phyloP scores from a whole-genome alignment of 208 protist genomes.

The Leishmania turanica region DNA sequence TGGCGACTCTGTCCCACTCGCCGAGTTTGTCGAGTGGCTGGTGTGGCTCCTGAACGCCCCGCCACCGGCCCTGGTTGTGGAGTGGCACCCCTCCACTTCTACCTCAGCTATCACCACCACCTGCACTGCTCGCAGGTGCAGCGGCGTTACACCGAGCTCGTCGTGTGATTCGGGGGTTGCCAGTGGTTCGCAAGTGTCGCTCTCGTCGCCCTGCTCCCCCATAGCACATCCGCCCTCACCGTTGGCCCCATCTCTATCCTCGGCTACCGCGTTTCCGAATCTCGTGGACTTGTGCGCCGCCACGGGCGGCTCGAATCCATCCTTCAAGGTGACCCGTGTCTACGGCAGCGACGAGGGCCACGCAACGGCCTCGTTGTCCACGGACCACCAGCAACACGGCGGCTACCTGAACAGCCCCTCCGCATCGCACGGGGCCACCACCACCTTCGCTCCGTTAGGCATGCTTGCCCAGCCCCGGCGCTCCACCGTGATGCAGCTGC shows the following conservation, averaged over 20 bases:
- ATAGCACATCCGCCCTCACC: slow-evolving; percentile 4
- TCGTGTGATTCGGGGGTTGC: not conserved
- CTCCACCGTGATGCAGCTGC: slow-evolving; percentile 34
- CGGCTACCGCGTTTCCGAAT: not conserved
- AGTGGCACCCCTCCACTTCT: slow-evolving; percentile 45
- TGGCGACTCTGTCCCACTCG: slow-evolving; percentile 20
- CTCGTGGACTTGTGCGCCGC: not conserved
- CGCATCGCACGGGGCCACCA: not conserved
- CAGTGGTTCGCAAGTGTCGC: not conserved
- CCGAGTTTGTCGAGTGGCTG: slow-evolving; percentile 56
- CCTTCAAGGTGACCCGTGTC: not conserved
- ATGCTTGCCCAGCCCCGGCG: slow-evolving; percentile 12
- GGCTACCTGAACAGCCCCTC: not conserved
- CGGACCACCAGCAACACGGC: not conserved
- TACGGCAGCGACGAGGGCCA: slow-evolving; percentile 2
- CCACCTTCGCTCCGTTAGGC: slow-evolving; percentile 16
- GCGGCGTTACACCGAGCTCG: not conserved
- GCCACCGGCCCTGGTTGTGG: slow-evolving; percentile 46
- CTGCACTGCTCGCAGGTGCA: not conserved
- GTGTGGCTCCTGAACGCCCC: slow-evolving; percentile 49
- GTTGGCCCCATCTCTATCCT: not conserved
- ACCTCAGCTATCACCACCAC: not conserved
- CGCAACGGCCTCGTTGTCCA: not conserved
- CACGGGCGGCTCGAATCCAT: not conserved
- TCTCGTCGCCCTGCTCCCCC: not conserved